Evolutionary conservation across 2,329 filamentous ascomycete genomes (phyloP).

Genomic region (Escovopsis sp.): DNA sequence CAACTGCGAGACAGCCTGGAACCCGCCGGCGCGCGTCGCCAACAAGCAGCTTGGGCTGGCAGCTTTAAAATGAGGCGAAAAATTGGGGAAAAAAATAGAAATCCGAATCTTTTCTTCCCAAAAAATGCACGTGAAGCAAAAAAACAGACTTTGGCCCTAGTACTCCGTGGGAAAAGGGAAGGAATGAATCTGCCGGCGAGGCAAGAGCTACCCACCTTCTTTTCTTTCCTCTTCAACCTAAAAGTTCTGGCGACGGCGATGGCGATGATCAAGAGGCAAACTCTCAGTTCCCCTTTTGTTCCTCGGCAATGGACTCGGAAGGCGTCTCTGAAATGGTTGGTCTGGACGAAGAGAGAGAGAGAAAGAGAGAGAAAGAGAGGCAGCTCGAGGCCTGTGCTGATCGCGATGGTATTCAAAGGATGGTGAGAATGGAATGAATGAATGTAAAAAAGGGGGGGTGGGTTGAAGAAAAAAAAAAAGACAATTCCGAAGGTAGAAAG

Average conservation of each 20-base stretch:
- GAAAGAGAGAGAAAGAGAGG: no score
- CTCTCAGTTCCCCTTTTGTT: slow-evolving; percentile 3
- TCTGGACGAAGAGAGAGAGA: slow-evolving; percentile 3
- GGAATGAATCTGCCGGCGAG: slow-evolving; percentile 3
- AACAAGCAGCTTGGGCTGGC: not conserved
- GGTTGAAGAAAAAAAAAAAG: slow-evolving; percentile 10
- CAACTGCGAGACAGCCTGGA: slow-evolving; percentile 3
- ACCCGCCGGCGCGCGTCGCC: slow-evolving; percentile 1
- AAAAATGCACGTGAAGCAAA: no score
- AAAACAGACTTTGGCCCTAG: no score
- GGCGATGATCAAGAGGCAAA: not conserved
- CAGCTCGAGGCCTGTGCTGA: slow-evolving; percentile 1
- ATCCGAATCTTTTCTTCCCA: no score
- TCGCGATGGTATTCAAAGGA: not conserved
- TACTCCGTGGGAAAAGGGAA: no score
- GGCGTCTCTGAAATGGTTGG: slow-evolving; percentile 1
- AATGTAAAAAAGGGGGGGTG: not conserved
- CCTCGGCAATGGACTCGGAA: slow-evolving; percentile 11
- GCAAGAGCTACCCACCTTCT: not conserved
- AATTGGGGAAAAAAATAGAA: no score
- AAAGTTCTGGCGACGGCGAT: not conserved
- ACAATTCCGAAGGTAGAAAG: slow-evolving; percentile 9
- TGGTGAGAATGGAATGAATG: not conserved
- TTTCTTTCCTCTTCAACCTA: not conserved
- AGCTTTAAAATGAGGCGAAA: no score